These are phyloP conservation scores for Neospora caninum DNA, from an alignment of 169 alveolate genomes.

Conservation along the genomic window DNA sequence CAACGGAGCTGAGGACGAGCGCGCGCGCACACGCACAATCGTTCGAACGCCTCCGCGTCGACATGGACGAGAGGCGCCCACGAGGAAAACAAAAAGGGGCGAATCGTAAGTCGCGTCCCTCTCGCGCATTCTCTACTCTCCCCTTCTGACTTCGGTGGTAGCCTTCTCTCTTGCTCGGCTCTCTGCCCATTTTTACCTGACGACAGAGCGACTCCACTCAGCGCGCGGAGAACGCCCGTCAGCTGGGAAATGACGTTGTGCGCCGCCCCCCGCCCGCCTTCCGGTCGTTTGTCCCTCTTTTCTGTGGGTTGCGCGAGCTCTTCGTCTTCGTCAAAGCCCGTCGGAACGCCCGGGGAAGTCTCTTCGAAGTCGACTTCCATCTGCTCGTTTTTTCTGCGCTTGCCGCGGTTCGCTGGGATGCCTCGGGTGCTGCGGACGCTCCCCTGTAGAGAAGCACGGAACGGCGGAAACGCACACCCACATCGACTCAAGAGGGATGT, in stretches of 20 bases:
- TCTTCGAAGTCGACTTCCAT: background rate
- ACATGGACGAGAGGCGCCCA: no score
- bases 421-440: slow-evolving; percentile 12
- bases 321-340: background rate
- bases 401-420: background rate
- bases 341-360: background rate
- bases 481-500: no score
- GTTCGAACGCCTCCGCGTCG: no score
- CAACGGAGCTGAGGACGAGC: no score
- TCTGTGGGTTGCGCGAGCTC: background rate
- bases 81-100: no score
- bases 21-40: no score
- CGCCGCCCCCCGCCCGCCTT: background rate
- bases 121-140: no score
- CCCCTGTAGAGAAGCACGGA: background rate
- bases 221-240: background rate
- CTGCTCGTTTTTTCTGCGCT: background rate
- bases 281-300: background rate
- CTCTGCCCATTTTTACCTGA: background rate
- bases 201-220: background rate
- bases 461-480: no score
- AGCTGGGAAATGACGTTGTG: background rate
- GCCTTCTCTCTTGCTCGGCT: no score
- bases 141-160: no score
- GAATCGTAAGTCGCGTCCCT: no score